These are phyloP conservation scores for Mycena kentingensis DNA, from an alignment of 768 basidiomycete genomes.

Conservation along the genomic window DNA sequence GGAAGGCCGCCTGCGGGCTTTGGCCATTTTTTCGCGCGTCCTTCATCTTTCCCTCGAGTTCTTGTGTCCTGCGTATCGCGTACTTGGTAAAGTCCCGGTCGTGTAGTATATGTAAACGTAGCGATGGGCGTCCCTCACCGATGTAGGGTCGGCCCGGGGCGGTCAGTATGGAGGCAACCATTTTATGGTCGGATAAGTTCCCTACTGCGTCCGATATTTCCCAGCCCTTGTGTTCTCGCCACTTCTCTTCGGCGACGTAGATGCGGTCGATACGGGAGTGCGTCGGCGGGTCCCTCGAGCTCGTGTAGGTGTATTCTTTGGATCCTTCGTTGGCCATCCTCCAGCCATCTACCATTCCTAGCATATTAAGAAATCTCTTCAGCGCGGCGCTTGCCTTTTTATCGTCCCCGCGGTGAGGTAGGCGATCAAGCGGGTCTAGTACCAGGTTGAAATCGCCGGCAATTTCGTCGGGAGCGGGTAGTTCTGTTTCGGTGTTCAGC, in stretches of 20 bases:
- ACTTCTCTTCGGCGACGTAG: neutral
- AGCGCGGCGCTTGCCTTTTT: neutral
- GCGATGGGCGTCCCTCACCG: neutral
- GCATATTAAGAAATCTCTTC: neutral
- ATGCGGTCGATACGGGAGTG: conserved; percentile 6
- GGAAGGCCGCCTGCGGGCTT: neutral
- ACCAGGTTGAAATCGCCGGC: conserved; percentile 13
- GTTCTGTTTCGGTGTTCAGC: neutral
- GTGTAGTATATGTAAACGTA: neutral
- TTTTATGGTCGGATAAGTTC: conserved; percentile 1
- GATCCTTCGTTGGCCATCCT: neutral
- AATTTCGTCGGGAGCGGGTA: conserved; percentile 9
- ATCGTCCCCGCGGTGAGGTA: conserved; percentile 6
- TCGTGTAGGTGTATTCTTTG: neutral
- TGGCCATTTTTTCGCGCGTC: no score
- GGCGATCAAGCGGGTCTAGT: conserved; percentile 5
- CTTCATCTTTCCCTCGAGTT: neutral
- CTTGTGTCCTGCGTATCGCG: neutral
- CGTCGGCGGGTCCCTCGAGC: neutral
- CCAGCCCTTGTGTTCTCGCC: conserved; percentile 4
- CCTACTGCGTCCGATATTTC: neutral
- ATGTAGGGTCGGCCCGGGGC: conserved; percentile 6
- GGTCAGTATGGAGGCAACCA: conserved; percentile 2
- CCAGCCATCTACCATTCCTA: conserved; percentile 13
- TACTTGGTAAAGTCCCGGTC: neutral